A percentile compares a stretch with the other conserved stretches of the same genome.
These are phyloP conservation scores for Zea luxurians DNA, from an alignment of 176 grass and related monocot species.

Conservation along the genomic window DNA sequence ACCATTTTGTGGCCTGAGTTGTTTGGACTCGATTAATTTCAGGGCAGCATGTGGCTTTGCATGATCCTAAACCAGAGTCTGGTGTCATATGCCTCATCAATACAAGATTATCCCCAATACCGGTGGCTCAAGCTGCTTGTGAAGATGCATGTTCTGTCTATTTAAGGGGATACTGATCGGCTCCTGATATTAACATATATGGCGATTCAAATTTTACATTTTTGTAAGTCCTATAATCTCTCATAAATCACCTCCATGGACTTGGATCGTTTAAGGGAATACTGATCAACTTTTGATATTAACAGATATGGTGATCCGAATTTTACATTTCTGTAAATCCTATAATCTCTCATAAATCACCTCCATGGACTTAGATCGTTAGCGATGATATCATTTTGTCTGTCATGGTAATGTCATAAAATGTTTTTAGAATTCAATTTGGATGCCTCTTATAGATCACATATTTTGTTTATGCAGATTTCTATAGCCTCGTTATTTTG, in stretches of 20 bases:
- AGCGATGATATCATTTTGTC: background rate
- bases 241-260: background rate
- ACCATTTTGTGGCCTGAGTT: too few relatives aligned
- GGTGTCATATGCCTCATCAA: too few relatives aligned
- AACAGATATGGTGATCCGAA: conserved; percentile 78
- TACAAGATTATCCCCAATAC: too few relatives aligned
- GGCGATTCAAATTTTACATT: conserved; percentile 82
- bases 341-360: background rate
- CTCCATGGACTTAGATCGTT: background rate
- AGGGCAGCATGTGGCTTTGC: too few relatives aligned
- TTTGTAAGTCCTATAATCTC: conserved; percentile 57
- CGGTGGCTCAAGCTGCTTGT: too few relatives aligned
- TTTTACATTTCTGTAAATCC: conserved; percentile 89
- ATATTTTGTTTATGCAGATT: conserved; percentile 4
- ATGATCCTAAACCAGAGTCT: too few relatives aligned
- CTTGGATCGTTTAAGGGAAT: conserved; percentile 58
- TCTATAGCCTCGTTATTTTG: conserved; percentile 2
- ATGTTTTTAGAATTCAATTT: background rate
- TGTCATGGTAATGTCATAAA: background rate
- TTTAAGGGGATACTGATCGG: too few relatives aligned
- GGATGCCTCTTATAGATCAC: background rate
- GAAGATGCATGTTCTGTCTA: too few relatives aligned
- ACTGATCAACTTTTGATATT: conserved; percentile 84
- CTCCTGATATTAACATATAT: conserved; percentile 84
- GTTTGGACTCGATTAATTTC: too few relatives aligned